A percentile compares a stretch with the other conserved stretches of the same genome.
Conservation (phyloP, 192 early-diverging fungal species). For the Podila epicladia region DNA sequence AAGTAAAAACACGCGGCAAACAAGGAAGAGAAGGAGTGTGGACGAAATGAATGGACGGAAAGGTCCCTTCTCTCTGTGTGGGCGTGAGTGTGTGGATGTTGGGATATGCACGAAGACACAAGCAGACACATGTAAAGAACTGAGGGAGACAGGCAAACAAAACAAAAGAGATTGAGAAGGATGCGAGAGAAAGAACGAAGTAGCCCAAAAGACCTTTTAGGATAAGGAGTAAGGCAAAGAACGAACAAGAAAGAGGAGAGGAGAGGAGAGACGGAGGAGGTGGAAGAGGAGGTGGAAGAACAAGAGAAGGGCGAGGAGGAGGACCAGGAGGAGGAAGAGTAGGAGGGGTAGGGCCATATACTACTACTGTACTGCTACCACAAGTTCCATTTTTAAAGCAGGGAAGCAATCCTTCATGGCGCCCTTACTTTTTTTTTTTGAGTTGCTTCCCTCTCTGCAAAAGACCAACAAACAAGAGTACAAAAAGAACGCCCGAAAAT, state of each 20-base stretch:
- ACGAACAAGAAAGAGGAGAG: conserved; percentile 1
- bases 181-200: background rate
- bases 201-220: background rate
- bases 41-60: no score
- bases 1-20: no score
- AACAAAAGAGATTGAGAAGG: no score
- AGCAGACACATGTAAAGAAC: no score
- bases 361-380: background rate
- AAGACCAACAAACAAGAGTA: conserved; percentile 8
- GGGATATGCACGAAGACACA: no score
- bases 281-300: conserved; percentile 16
- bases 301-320: background rate
- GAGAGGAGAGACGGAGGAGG: background rate
- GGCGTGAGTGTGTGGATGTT: no score
- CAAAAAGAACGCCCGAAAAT: conserved; percentile 1
- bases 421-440: background rate
- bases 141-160: no score
- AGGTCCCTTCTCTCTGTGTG: no score
- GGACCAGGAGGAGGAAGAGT: background rate
- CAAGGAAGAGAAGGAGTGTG: no score
- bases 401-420: background rate
- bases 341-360: background rate
- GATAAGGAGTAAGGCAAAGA: background rate
- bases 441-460: background rate
- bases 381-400: background rate